These are phyloP conservation scores for Pichia paraexigua DNA, from an alignment of 805 yeast genomes.

Conservation along the genomic window DNA sequence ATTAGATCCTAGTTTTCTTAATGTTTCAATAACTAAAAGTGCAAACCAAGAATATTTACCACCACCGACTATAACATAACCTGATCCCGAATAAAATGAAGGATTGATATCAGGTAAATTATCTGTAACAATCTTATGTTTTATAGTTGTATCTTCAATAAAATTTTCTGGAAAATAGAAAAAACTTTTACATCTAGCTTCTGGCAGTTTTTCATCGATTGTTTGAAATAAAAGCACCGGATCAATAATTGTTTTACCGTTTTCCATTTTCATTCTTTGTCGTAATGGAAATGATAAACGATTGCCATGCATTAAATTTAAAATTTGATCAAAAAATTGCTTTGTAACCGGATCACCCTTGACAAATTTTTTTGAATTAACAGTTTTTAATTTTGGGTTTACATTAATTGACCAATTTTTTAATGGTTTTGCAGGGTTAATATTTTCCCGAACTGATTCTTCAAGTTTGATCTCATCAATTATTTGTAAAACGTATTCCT, in stretches of 20 bases:
- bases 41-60: slow-evolving; percentile 69
- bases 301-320: not conserved
- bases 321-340: not conserved
- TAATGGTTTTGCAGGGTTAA: not conserved
- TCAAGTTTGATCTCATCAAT: not conserved
- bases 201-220: not conserved
- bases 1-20: slow-evolving; percentile 57
- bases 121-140: not conserved
- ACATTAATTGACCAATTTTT: not conserved
- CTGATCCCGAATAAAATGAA: slow-evolving; percentile 24
- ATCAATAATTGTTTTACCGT: not conserved
- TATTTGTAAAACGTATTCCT: not conserved
- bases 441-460: not conserved
- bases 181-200: not conserved
- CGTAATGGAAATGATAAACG: not conserved
- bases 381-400: not conserved
- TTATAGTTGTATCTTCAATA: not conserved
- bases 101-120: not conserved
- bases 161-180: not conserved
- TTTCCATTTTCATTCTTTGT: not conserved
- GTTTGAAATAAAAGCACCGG: not conserved
- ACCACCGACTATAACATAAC: slow-evolving; percentile 74
- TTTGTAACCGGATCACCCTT: not conserved
- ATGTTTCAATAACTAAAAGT: slow-evolving; percentile 49
- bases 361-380: not conserved